Conservation (phyloP, 1,284 basidiomycete species). For the Sporisorium iseilematis-ciliati region DNA sequence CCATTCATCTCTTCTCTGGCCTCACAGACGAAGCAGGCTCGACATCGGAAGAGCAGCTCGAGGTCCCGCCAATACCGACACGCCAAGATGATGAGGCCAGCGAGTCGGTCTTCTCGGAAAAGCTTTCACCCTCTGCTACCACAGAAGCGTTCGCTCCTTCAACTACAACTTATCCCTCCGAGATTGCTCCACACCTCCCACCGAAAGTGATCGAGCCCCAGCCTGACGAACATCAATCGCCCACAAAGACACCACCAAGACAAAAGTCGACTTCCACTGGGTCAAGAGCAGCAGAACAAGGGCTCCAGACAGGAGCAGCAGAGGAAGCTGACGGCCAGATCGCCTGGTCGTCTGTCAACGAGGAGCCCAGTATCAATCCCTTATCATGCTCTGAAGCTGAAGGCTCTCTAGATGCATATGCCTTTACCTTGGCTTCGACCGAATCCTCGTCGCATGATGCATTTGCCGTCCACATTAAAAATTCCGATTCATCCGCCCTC, state of each 20-base stretch:
- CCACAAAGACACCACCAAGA: too few species aligned
- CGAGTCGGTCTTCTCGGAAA: neutral
- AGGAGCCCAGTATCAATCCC: neutral
- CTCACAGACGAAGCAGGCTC: neutral
- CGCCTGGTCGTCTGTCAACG: neutral
- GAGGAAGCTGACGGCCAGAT: neutral
- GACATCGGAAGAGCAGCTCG: neutral
- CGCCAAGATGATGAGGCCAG: neutral
- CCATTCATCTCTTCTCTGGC: constrained; percentile 19
- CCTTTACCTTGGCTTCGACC: neutral
- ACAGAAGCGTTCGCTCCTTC: neutral
- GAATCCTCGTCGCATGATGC: neutral
- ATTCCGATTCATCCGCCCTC: neutral
- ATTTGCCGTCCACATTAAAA: too few species aligned
- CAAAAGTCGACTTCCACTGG: neutral
- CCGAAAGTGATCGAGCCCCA: too few species aligned
- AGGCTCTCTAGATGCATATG: neutral
- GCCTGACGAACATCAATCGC: too few species aligned
- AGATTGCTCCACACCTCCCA: too few species aligned
- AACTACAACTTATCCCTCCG: too few species aligned
- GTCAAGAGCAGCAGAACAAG: neutral
- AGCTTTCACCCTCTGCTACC: neutral
- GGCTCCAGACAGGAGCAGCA: neutral
- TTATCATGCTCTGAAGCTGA: neutral
- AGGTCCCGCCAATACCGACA: neutral